phyloP scores from a whole-genome alignment of 73 alveolate species.

The Durusdinium trenchii region DNA sequence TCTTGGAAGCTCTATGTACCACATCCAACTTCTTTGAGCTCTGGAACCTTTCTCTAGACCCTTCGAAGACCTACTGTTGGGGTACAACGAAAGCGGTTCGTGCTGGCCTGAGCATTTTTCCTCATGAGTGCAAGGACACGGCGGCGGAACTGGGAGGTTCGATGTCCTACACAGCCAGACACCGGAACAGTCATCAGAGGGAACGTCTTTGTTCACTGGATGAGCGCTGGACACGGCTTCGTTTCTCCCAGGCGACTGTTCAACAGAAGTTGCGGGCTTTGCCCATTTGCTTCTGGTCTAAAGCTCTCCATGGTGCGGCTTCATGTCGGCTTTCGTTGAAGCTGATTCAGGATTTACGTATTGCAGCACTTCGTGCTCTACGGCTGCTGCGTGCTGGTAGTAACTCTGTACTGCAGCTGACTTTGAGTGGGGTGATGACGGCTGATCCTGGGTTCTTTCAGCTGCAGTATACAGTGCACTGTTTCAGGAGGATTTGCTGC shows the following conservation, averaged over 20 bases:
- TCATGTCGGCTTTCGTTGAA: not conserved
- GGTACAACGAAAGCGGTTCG: not conserved
- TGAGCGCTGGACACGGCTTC: not conserved
- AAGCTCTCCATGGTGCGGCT: not conserved
- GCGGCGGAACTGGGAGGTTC: slow-evolving; percentile 14
- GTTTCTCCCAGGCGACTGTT: not conserved
- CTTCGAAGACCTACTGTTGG: slow-evolving; percentile 15
- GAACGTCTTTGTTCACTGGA: not conserved
- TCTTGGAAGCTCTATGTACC: not conserved
- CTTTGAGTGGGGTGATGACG: not conserved
- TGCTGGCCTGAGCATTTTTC: not conserved
- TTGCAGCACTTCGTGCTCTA: not conserved
- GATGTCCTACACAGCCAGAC: not conserved
- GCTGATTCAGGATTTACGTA: not conserved
- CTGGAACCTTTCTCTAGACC: not conserved
- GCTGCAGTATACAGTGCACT: not conserved
- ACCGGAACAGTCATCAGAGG: not conserved
- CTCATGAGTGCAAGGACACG: too few species aligned
- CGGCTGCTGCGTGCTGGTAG: not conserved
- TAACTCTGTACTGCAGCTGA: not conserved
- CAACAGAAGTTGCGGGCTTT: not conserved
- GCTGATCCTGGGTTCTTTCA: slow-evolving; percentile 18
- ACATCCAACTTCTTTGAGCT: not conserved
- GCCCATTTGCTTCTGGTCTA: not conserved
- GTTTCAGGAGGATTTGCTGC: not conserved